A percentile compares a stretch with the other conserved stretches of the same genome.
Evolutionary conservation across 805 yeast genomes (phyloP).

Genomic region (Yamadazyma sp.): DNA sequence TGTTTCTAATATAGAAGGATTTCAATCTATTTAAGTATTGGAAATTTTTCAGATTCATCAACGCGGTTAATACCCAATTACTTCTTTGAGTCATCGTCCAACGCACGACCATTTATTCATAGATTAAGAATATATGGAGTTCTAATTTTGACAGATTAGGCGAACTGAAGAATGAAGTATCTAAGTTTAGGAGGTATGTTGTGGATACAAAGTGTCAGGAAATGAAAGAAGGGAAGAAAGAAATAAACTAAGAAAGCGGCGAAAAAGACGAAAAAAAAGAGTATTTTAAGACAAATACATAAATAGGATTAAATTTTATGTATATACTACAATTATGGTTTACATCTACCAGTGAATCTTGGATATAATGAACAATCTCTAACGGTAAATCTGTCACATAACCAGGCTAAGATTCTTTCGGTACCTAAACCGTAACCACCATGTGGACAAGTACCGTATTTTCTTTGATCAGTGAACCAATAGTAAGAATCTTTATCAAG

Average conservation of each 20-base stretch:
- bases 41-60: constrained; percentile 8
- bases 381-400: constrained; percentile 95
- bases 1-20: too few relatives aligned
- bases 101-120: constrained; percentile 6
- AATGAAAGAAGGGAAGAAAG: background rate
- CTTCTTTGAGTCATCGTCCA: too few relatives aligned
- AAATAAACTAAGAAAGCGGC: too few relatives aligned
- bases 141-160: too few relatives aligned
- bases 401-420: constrained; percentile 97
- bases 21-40: too few relatives aligned
- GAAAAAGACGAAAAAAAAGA: too few relatives aligned
- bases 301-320: too few relatives aligned
- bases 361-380: constrained; percentile 98
- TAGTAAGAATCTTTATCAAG: constrained; percentile 81
- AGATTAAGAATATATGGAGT: too few relatives aligned
- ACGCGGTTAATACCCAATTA: constrained; percentile 12
- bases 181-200: too few relatives aligned
- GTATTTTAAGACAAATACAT: too few relatives aligned
- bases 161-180: too few relatives aligned
- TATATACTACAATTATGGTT: constrained; percentile 56
- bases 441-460: constrained; percentile 96
- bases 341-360: constrained; percentile 96
- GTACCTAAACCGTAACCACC: constrained; percentile 99
- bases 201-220: too few relatives aligned
- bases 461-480: constrained; percentile 95